Evolutionary conservation across 192 early-diverging fungal species (phyloP).

Genomic region (Backusella circina): DNA sequence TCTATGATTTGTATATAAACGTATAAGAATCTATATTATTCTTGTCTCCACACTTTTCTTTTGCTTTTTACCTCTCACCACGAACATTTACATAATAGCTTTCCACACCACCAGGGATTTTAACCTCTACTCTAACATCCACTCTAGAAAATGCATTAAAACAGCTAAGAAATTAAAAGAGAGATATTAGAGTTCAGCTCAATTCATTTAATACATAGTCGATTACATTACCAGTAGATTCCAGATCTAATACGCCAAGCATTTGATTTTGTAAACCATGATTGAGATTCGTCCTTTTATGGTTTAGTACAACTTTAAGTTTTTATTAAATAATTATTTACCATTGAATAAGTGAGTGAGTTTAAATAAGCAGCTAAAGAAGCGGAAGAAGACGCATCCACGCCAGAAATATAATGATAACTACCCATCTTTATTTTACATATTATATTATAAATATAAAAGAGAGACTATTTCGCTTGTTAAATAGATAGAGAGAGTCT

Average conservation of each 20-base stretch:
- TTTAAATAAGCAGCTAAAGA: constrained; percentile 96
- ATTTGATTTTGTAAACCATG: constrained; percentile 63
- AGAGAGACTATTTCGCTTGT: background rate
- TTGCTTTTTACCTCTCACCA: constrained; percentile 74
- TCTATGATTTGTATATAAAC: constrained; percentile 31
- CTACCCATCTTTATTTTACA: constrained; percentile 69
- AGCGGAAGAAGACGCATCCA: constrained; percentile 94
- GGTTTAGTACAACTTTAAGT: background rate
- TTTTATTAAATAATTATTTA: constrained; percentile 23
- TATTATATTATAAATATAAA: background rate
- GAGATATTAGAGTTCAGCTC: background rate
- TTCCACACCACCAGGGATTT: constrained; percentile 98
- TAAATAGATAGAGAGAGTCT: background rate
- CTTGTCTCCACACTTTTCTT: background rate
- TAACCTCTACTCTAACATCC: constrained; percentile 95
- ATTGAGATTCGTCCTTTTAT: constrained; percentile 56
- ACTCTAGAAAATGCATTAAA: constrained; percentile 97
- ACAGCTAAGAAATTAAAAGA: constrained; percentile 57
- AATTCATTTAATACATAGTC: background rate
- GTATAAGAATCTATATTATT: background rate
- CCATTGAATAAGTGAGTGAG: constrained; percentile 88
- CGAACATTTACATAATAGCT: constrained; percentile 84
- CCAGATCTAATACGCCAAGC: constrained; percentile 65
- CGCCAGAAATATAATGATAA: constrained; percentile 76
- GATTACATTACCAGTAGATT: constrained; percentile 52